Evolutionary conservation across 2,329 filamentous ascomycete genomes (phyloP), one percentile per base, ranked within the genome.

Genomic region (Pseudogymnoascus pannorum): DNA sequence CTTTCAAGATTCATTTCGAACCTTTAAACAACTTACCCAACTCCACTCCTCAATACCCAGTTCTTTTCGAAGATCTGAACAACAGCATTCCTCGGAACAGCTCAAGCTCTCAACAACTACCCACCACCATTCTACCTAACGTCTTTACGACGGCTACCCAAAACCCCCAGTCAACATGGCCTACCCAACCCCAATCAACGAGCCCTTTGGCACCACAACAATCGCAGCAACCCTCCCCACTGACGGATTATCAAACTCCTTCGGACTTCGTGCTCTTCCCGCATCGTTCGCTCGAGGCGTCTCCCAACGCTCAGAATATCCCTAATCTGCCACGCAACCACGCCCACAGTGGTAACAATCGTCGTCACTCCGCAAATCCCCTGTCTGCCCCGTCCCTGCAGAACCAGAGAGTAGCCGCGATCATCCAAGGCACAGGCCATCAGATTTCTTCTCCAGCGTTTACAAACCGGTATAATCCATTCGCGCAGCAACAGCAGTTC

Each of bases 181-280:
- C 38, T 38, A 22, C 61, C 18, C 31, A 33, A 62, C 58, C 57
- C 57, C 35, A 38, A 60, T 60, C 40, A 26, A 35, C 33, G 57
- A 62, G 61, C 61, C 59, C 33, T 38, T 35, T 38, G 59, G 61
- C 61, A 60, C 20, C 58, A 57, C 58, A 35, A 24, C 31, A 29
- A 16, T 18, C 69, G 69, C 59, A 44, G 59, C 70, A 74, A 72
- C 78, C 76, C 74, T 74, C 71, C 61, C 73, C 20, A 24, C 42
- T 22, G 24, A 24, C 42, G 42, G 42, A 51, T 51, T 29, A 22
- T 51, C 62, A 65, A 54, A 79, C 76, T 62, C 83, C 83, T 72
- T 81, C 87, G 80, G 88, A 92, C 86, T 92, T 92, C 75, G 86
- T 89, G 77, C 84, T 92, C 81, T 90, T 87, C 86, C 62, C 60